A percentile compares a stretch with the other conserved stretches of the same genome.
Evolutionary conservation across 2,329 filamentous ascomycete species (phyloP).

Genomic region (Trichoderma cornu-damae): DNA sequence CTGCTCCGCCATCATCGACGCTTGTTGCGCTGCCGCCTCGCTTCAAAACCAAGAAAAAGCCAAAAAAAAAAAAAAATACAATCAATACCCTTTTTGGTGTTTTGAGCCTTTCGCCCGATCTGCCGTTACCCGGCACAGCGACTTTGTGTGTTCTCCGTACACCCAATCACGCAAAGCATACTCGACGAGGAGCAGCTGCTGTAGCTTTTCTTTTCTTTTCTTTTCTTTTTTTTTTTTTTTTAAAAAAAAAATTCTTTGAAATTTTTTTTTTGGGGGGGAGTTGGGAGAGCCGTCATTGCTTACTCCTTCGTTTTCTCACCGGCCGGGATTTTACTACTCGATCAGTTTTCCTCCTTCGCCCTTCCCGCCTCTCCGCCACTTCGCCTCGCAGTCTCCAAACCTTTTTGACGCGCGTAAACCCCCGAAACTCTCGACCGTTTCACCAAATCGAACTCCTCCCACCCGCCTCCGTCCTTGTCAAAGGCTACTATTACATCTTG

Average conservation of each 20-base stretch:
- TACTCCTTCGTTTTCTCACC: neutral
- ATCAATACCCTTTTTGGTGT: neutral
- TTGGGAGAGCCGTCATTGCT: neutral
- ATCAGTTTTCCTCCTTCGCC: neutral
- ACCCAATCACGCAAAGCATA: neutral
- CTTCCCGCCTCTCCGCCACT: slow-evolving; percentile 5
- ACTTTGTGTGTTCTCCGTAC: neutral
- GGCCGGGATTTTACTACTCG: neutral
- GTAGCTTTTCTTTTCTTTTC: neutral
- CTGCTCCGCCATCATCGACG: neutral
- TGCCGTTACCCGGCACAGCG: neutral
- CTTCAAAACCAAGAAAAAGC: no score
- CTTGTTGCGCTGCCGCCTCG: neutral
- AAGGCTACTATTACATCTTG: neutral
- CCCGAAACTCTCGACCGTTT: slow-evolving; percentile 1
- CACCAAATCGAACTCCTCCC: neutral
- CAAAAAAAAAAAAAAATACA: no score
- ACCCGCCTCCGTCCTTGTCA: no score
- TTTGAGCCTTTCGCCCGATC: neutral
- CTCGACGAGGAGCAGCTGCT: neutral
- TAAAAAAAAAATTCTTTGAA: no score
- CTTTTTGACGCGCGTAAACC: neutral
- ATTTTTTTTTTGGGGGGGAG: no score
- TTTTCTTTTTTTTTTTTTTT: neutral
- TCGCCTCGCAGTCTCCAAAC: neutral